phyloP scores from a whole-genome alignment of 73 alveolate species.

The Breviolum minutum region DNA sequence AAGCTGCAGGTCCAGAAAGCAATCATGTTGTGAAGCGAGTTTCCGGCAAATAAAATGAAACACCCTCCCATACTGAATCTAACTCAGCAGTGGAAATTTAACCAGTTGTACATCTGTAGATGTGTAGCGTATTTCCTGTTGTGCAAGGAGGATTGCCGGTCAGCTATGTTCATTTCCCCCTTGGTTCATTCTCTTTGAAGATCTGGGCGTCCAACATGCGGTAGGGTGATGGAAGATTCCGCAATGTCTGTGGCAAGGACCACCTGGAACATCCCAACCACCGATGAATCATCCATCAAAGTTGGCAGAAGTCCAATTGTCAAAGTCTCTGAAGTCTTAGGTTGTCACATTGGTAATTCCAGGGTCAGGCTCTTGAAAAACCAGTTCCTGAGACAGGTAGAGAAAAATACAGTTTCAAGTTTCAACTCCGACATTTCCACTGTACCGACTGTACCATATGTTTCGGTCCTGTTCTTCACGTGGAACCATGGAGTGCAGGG shows the following conservation, averaged over 20 bases:
- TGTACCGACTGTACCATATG: neutral
- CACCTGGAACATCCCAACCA: neutral
- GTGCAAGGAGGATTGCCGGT: no score
- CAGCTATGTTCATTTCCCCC: no score
- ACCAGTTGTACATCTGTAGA: no score
- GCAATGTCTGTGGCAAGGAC: conserved; percentile 93
- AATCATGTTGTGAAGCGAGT: no score
- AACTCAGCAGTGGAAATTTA: no score
- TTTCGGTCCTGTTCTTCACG: conserved; percentile 92
- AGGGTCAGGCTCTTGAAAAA: conserved; percentile 80
- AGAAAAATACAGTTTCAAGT: neutral
- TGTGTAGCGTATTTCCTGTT: no score
- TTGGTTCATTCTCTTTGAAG: no score
- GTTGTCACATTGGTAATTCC: conserved; percentile 16
- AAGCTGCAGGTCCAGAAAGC: no score
- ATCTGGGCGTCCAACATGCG: conserved; percentile 40
- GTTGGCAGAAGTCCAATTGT: neutral
- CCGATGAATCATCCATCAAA: neutral
- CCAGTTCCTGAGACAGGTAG: conserved; percentile 29
- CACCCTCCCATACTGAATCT: no score
- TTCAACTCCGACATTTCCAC: neutral
- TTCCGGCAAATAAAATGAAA: no score
- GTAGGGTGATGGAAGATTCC: conserved; percentile 89
- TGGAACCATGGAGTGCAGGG: conserved; percentile 91
- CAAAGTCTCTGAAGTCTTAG: neutral